Conservation (phyloP, 2,329 filamentous ascomycete genomes). For the Orbilia oligospora region DNA sequence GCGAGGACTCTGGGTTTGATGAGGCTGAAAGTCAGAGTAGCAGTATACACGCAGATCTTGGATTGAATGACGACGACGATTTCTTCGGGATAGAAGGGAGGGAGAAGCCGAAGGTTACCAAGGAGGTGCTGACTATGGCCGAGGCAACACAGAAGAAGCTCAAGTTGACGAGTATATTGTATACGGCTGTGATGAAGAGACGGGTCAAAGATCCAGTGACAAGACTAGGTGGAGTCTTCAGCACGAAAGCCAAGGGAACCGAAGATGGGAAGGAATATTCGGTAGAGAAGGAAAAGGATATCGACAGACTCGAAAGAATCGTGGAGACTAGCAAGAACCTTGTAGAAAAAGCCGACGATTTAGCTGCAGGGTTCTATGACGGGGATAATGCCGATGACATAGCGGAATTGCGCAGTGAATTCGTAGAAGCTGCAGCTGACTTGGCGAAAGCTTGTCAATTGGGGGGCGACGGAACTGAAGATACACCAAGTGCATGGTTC, state of each 20-base stretch:
- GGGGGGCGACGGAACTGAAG: constrained; percentile 29
- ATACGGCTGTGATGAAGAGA: constrained; percentile 54
- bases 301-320: constrained; percentile 39
- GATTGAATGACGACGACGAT: constrained; percentile 37
- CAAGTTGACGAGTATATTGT: constrained; percentile 54
- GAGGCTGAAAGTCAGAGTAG: constrained; percentile 53
- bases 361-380: constrained; percentile 53
- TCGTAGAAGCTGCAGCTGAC: constrained; percentile 32
- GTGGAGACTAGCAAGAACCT: constrained; percentile 45
- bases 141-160: constrained; percentile 57
- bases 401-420: constrained; percentile 22
- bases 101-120: constrained; percentile 49
- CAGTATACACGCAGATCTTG: constrained; percentile 31
- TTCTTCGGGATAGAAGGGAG: constrained; percentile 33
- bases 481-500: constrained; percentile 53
- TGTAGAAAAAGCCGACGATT: constrained; percentile 45
- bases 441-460: constrained; percentile 39
- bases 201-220: constrained; percentile 48
- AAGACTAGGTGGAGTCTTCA: constrained; percentile 35
- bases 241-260: constrained; percentile 6
- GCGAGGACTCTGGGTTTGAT: constrained; percentile 56
- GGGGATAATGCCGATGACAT: constrained; percentile 40
- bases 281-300: constrained; percentile 45
- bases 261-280: constrained; percentile 42
- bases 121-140: constrained; percentile 38